phyloP scores from a whole-genome alignment of 2,329 filamentous ascomycete genomes.

The Aspergillus quadrilineatus region DNA sequence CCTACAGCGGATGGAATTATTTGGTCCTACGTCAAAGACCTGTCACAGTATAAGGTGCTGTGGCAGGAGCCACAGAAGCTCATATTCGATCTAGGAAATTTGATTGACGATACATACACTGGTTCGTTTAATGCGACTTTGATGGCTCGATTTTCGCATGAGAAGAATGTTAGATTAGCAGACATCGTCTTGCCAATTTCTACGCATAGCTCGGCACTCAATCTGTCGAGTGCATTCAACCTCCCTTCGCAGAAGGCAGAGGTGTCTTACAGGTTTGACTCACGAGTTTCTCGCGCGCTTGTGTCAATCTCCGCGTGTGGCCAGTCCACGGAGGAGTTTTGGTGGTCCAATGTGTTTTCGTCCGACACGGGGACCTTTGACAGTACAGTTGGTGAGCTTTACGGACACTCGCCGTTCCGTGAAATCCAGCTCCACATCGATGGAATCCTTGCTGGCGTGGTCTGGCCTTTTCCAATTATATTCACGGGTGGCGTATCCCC shows the following conservation, averaged over 20 bases:
- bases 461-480: constrained; percentile 79
- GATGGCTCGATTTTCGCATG: constrained; percentile 68
- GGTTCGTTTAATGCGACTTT: constrained; percentile 71
- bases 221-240: constrained; percentile 64
- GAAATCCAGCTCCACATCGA: constrained; percentile 78
- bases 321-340: constrained; percentile 76
- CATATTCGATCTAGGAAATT: constrained; percentile 77
- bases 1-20: constrained; percentile 68
- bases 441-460: constrained; percentile 67
- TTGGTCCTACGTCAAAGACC: constrained; percentile 77
- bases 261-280: constrained; percentile 62
- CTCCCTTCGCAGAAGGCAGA: constrained; percentile 64
- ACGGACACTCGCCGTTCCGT: constrained; percentile 71
- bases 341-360: constrained; percentile 75
- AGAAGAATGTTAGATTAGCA: constrained; percentile 48
- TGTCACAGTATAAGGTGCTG: constrained; percentile 68
- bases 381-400: constrained; percentile 55
- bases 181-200: constrained; percentile 66
- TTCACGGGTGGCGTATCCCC: constrained; percentile 80
- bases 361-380: constrained; percentile 61
- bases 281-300: constrained; percentile 66
- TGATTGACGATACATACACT: constrained; percentile 70
- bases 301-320: constrained; percentile 76
- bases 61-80: constrained; percentile 70
- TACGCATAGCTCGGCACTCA: constrained; percentile 32